Evolutionary conservation across 805 yeast species (phyloP).

Genomic region (Lipomyces japonicus): DNA sequence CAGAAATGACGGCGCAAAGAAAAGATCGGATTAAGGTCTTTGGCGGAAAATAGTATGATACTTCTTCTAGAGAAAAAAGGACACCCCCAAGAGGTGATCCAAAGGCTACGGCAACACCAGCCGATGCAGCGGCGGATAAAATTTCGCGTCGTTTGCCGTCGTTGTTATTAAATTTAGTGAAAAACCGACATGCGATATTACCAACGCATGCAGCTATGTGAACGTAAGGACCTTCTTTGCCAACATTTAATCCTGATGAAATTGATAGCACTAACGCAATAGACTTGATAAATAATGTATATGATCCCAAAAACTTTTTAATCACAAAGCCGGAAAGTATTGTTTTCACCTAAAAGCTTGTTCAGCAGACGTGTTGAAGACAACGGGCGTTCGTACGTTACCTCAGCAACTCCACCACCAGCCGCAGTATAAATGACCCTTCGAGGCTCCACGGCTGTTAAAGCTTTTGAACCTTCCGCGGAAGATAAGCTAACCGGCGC

Average conservation of each 20-base stretch:
- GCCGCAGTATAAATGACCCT: constrained; percentile 48
- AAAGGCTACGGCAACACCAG: constrained; percentile 60
- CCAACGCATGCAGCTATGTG: constrained; percentile 60
- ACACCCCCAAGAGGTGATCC: constrained; percentile 62
- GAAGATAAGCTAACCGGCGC: not conserved
- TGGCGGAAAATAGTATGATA: constrained; percentile 52
- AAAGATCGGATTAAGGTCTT: constrained; percentile 53
- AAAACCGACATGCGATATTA: constrained; percentile 48
- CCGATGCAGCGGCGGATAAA: constrained; percentile 53
- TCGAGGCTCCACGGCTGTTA: constrained; percentile 4
- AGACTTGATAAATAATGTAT: constrained; percentile 50
- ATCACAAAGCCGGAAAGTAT: constrained; percentile 58
- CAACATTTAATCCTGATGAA: constrained; percentile 55
- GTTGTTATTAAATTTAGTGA: constrained; percentile 46
- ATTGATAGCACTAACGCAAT: constrained; percentile 50
- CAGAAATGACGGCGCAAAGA: constrained; percentile 54
- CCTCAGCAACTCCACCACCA: constrained; percentile 63
- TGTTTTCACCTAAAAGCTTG: constrained; percentile 42
- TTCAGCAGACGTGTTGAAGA: not conserved
- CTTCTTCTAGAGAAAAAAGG: constrained; percentile 54
- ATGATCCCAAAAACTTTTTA: constrained; percentile 50
- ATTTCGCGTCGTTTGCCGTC: constrained; percentile 52
- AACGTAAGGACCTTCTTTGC: constrained; percentile 62
- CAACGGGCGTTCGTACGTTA: not conserved
- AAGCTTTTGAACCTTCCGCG: too few relatives aligned